phyloP scores from a whole-genome alignment of 1,139 yeast species.

The Magnusiomyces paraingens region DNA sequence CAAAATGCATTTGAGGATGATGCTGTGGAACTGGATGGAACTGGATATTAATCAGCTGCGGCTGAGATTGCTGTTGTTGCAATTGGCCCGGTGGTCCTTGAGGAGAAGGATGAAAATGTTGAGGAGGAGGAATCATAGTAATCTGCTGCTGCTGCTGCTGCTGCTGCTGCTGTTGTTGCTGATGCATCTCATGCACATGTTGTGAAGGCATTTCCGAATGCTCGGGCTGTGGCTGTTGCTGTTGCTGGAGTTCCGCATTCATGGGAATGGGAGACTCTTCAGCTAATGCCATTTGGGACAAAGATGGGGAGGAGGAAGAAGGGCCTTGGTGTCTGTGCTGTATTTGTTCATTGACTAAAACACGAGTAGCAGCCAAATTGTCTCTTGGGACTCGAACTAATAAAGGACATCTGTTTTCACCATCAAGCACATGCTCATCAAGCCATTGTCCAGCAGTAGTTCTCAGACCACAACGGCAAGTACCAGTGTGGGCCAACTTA shows the following conservation, averaged over 20 bases:
- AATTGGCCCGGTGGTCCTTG: neutral
- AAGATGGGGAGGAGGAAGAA: too few relatives aligned
- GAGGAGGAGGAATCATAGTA: neutral
- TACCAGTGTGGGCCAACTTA: conserved; percentile 48
- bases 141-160: conserved; percentile 2
- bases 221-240: too few relatives aligned
- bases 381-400: conserved; percentile 9
- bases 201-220: neutral
- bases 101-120: neutral
- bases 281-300: too few relatives aligned
- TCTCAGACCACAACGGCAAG: conserved; percentile 52
- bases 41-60: neutral
- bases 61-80: neutral
- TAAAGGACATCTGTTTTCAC: conserved; percentile 19
- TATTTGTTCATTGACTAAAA: conserved; percentile 2
- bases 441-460: conserved; percentile 52
- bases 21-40: neutral
- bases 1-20: neutral
- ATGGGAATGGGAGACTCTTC: too few relatives aligned
- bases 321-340: neutral
- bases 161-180: neutral
- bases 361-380: conserved; percentile 9
- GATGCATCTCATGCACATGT: neutral
- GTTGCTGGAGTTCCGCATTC: too few relatives aligned
- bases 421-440: conserved; percentile 44